Percentiles rank a stretch among this genome's conserved stretches.
Evolutionary conservation across 495 filamentous ascomycete genomes (phyloP).

Genomic region (Podospora conica): DNA sequence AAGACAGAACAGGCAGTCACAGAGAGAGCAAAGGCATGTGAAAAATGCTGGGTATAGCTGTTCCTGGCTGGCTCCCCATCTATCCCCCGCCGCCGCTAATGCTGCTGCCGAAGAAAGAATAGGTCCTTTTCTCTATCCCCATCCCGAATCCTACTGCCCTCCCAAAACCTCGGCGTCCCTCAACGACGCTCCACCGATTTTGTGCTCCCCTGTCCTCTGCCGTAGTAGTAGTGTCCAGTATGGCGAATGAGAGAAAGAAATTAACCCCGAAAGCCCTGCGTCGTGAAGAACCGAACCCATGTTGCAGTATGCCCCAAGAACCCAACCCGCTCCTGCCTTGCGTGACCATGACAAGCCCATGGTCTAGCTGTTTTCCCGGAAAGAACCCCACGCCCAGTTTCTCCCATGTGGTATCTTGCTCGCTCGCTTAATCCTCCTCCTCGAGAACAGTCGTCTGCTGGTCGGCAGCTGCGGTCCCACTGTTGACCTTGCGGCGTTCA

Average conservation of each 20-base stretch:
- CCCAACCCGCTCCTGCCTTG: background rate
- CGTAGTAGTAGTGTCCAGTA: background rate
- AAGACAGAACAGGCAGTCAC: too few relatives aligned
- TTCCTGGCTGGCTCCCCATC: conserved; percentile 10
- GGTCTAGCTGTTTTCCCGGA: background rate
- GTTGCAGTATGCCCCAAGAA: too few relatives aligned
- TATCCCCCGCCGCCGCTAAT: background rate
- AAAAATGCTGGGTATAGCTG: conserved; percentile 16
- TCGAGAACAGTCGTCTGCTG: conserved; percentile 31
- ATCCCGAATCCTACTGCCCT: background rate
- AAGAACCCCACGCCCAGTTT: background rate
- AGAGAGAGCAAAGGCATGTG: background rate
- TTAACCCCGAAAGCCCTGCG: too few relatives aligned
- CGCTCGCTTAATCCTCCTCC: conserved; percentile 43
- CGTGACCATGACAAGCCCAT: background rate
- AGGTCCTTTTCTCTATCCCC: background rate
- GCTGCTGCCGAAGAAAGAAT: background rate
- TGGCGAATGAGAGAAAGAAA: too few relatives aligned
- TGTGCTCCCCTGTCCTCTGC: background rate
- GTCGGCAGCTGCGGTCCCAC: conserved; percentile 14
- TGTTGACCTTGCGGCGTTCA: conserved; percentile 54
- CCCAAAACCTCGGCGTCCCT: too few relatives aligned
- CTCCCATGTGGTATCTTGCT: too few relatives aligned
- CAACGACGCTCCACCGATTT: background rate
- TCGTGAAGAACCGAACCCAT: too few relatives aligned